Percentiles rank a stretch among this genome's conserved stretches.
Conservation (phyloP, 208 protist species). For the Acanthamoeba lenticulata region DNA sequence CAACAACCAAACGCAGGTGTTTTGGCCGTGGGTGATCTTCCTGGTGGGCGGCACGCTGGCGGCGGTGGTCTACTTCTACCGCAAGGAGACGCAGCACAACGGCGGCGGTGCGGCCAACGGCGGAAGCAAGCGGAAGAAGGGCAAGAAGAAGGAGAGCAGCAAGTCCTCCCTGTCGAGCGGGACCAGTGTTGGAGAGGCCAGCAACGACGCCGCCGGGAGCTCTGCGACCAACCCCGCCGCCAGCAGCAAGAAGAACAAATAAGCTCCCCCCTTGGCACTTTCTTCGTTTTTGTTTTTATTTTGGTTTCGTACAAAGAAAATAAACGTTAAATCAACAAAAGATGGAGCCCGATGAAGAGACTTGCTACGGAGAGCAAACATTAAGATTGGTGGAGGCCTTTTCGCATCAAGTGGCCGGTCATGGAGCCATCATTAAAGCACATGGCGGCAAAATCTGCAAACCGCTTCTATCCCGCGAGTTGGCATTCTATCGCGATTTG, state of each 20-base stretch:
- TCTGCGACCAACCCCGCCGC: neutral
- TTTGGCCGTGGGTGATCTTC: conserved; percentile 63
- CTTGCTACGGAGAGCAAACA: neutral
- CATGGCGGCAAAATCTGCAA: conserved; percentile 2
- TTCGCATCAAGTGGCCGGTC: conserved; percentile 44
- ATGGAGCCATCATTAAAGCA: conserved; percentile 28
- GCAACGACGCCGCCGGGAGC: neutral
- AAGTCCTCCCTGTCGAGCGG: neutral
- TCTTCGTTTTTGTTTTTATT: neutral
- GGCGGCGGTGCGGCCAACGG: neutral
- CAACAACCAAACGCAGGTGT: neutral
- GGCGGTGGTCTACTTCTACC: conserved; percentile 42
- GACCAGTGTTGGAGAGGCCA: conserved; percentile 12
- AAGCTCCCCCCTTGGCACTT: neutral
- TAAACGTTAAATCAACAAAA: neutral
- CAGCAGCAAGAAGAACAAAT: neutral
- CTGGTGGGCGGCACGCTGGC: conserved; percentile 9
- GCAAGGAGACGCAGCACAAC: conserved; percentile 13
- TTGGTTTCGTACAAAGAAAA: neutral
- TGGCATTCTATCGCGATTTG: conserved; percentile 19
- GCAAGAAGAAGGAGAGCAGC: neutral
- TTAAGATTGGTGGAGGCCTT: neutral
- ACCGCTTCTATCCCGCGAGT: neutral
- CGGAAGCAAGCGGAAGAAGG: neutral
- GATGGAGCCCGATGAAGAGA: conserved; percentile 1